Percentiles rank a stretch among this genome's conserved stretches.
phyloP scores from a whole-genome alignment of 257 asterid genomes.

The Coffea canephora region DNA sequence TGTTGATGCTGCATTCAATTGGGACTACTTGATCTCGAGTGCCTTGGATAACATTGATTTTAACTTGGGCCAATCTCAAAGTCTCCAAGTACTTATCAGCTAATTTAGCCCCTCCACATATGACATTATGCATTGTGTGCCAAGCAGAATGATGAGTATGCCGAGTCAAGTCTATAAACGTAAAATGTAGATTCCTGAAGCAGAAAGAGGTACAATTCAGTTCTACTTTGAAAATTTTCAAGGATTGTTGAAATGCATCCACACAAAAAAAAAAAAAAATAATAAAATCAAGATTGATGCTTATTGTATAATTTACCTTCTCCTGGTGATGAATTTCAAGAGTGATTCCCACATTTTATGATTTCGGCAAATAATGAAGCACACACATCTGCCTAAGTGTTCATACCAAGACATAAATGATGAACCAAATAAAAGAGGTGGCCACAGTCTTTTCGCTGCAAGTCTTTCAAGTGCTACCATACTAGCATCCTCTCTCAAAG shows the following conservation, averaged over 20 bases:
- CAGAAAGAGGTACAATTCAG: background rate
- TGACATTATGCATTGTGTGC: slow-evolving; percentile 83
- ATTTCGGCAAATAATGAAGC: slow-evolving; percentile 63
- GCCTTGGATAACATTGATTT: slow-evolving; percentile 56
- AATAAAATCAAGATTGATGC: background rate
- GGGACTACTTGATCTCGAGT: slow-evolving; percentile 64
- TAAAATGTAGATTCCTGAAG: slow-evolving; percentile 51
- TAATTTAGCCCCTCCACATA: slow-evolving; percentile 68
- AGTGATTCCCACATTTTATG: slow-evolving; percentile 67
- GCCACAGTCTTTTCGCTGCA: slow-evolving; percentile 69
- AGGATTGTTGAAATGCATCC: background rate
- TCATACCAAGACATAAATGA: slow-evolving; percentile 96
- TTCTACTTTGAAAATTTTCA: background rate
- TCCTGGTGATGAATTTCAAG: slow-evolving; percentile 46
- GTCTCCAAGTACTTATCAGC: slow-evolving; percentile 57
- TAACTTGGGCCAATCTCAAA: slow-evolving; percentile 37
- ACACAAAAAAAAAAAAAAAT: no score
- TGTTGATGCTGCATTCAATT: slow-evolving; percentile 49
- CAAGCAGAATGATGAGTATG: slow-evolving; percentile 91
- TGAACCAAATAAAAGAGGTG: slow-evolving; percentile 61
- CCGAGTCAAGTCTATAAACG: slow-evolving; percentile 41
- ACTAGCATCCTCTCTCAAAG: slow-evolving; percentile 41
- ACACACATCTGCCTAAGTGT: slow-evolving; percentile 73
- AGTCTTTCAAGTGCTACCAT: slow-evolving; percentile 41
- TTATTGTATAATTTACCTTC: slow-evolving; percentile 33